A percentile compares a stretch with the other conserved stretches of the same genome.
These are phyloP conservation scores for Triglochin maritima DNA, from an alignment of 106 monocot genomes.

Conservation along the genomic window DNA sequence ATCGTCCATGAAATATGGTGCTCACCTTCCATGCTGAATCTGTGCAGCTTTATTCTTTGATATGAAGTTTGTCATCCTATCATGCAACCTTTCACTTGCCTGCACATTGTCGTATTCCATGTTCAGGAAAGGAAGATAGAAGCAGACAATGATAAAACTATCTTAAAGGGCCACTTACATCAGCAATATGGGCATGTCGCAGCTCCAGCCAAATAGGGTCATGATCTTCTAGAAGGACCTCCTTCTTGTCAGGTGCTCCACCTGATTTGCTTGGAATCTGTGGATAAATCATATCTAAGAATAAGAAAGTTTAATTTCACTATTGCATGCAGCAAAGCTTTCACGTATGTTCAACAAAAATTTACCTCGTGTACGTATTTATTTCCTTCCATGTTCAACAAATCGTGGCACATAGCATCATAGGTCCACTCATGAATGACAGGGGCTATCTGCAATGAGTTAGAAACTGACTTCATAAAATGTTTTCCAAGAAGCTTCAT, in stretches of 20 bases:
- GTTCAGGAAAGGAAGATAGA: background rate
- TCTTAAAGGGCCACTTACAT: constrained; percentile 47
- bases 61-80: constrained; percentile 93
- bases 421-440: constrained; percentile 99
- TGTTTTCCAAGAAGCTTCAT: no score
- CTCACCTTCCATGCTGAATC: constrained; percentile 65
- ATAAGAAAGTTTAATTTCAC: background rate
- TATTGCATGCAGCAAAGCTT: background rate
- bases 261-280: constrained; percentile 75
- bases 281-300: background rate
- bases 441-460: constrained; percentile 67
- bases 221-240: constrained; percentile 97
- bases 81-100: constrained; percentile 96
- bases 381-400: constrained; percentile 90
- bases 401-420: constrained; percentile 99
- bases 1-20: background rate
- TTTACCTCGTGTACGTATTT: constrained; percentile 88
- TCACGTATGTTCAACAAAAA: no score
- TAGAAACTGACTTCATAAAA: background rate
- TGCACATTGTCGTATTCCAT: constrained; percentile 14
- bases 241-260: constrained; percentile 71
- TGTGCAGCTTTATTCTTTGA: constrained; percentile 97
- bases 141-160: background rate
- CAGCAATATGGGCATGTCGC: constrained; percentile 92
- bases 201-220: constrained; percentile 98